A percentile compares a stretch with the other conserved stretches of the same genome.
Conservation (phyloP, 495 filamentous ascomycete genomes). For the Aspergillus nidulans region DNA sequence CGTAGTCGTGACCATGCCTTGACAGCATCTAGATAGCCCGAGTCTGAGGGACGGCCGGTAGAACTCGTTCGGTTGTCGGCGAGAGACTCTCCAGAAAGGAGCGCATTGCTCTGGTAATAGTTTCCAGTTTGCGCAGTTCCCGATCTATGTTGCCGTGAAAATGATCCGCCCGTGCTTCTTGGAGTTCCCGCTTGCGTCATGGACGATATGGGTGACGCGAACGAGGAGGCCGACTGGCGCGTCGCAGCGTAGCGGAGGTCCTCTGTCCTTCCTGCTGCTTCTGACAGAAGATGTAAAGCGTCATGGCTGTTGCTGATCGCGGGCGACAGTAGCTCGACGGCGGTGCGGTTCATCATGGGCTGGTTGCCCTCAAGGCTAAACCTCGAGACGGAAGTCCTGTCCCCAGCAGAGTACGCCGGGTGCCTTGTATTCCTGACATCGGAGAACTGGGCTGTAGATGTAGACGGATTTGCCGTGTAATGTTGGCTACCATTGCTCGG, state of each 20-base stretch:
- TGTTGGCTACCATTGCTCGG: conserved; percentile 16
- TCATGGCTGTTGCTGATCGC: conserved; percentile 57
- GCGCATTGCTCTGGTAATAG: conserved; percentile 25
- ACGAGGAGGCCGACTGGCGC: conserved; percentile 40
- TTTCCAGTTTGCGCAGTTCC: conserved; percentile 26
- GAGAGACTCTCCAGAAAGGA: conserved; percentile 30
- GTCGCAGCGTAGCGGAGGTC: conserved; percentile 38
- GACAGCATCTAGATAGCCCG: conserved; percentile 56
- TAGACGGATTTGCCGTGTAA: conserved; percentile 24
- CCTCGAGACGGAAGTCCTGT: conserved; percentile 22
- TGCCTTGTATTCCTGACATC: conserved; percentile 29
- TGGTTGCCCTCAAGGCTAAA: conserved; percentile 35
- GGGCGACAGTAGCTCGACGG: conserved; percentile 51
- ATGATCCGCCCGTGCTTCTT: conserved; percentile 33
- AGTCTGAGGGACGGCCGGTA: conserved; percentile 26
- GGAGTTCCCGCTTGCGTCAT: conserved; percentile 39
- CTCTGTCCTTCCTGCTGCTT: conserved; percentile 52
- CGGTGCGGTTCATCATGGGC: conserved; percentile 51
- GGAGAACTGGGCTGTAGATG: conserved; percentile 25
- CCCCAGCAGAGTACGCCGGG: conserved; percentile 26
- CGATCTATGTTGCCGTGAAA: conserved; percentile 32
- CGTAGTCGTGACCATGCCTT: conserved; percentile 84
- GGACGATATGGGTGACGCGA: conserved; percentile 39
- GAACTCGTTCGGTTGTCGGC: conserved; percentile 26
- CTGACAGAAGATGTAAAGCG: conserved; percentile 55